Evolutionary conservation across 2,329 filamentous ascomycete species (phyloP), one percentile per base, ranked within the genome.

Genomic region (Hypoxylon sp.): DNA sequence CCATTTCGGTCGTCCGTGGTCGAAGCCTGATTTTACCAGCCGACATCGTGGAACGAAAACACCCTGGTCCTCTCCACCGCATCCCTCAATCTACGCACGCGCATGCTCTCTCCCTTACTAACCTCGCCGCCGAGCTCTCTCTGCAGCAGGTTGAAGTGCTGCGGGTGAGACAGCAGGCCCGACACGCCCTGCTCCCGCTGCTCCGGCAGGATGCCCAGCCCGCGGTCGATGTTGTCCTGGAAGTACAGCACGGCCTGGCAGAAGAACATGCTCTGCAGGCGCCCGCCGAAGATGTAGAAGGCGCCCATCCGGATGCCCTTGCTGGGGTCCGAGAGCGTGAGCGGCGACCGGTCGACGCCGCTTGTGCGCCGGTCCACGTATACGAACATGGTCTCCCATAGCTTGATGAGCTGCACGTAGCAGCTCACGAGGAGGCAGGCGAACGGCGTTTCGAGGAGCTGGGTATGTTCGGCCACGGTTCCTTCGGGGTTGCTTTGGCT

Each of bases 141-240:
- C 50, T 68, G 65, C 2, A 70, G 59, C 14, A 70, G 46, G 6
- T 63, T 30, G 45, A 68, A 66, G 48, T 66, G 55, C 9, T 44
- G 65, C 3, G 65, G 51, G 12, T 64, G 53, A 1, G 62, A 64
- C 16, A 70, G 16, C 40, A 70, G 16, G 0, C 65, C 62, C 9
- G 26, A 14, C 3, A 5, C 40, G 4, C 36, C 38, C 14, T 61
- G 42, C 11, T 49, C 24, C 40, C 56, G 26, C 56, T 65, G 68
- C 16, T 67, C 67, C 3, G 67, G 60, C n/a, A 61, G 44, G 12
- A 70, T 52, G 14, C 67, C 57, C 11, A 71, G 52, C 3, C 57
- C 68, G 7, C 67, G 59, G 36, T 71, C 67, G 57, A 70, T 65
- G 18, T 66, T 69, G 16, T 62, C 67, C 2, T 65, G 54, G 52